phyloP scores from a whole-genome alignment of 208 protist species.

The Crithidia fasciculata region DNA sequence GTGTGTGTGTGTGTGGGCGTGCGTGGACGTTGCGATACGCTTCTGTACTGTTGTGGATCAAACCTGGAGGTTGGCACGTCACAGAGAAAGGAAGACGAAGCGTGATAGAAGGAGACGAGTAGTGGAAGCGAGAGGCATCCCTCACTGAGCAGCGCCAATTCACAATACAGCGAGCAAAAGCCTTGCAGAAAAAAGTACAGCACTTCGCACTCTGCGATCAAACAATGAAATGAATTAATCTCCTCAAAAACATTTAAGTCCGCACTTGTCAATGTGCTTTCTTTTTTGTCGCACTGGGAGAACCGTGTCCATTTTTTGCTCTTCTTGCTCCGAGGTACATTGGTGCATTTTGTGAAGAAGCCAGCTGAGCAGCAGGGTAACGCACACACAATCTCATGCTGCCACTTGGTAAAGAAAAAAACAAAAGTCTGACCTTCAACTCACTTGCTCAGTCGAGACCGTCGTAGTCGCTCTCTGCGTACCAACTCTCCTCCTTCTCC shows the following conservation, averaged over 20 bases:
- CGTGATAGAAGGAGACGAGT: background rate
- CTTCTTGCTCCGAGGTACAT: no score
- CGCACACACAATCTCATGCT: no score
- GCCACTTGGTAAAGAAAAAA: background rate
- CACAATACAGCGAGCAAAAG: background rate
- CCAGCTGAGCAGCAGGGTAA: no score
- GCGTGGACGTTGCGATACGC: background rate
- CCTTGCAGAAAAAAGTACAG: conserved; percentile 11
- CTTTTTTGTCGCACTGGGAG: no score
- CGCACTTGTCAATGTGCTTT: no score
- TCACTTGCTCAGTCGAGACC: conserved; percentile 23
- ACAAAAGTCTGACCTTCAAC: background rate
- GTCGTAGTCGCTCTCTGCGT: conserved; percentile 33
- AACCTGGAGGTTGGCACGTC: background rate
- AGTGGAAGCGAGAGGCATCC: background rate
- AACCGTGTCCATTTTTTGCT: no score
- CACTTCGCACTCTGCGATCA: background rate
- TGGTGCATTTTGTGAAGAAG: no score
- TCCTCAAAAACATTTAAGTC: no score
- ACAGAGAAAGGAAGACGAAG: background rate
- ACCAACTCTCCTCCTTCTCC: conserved; percentile 18
- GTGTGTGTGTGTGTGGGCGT: conserved; percentile 2
- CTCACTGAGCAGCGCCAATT: background rate
- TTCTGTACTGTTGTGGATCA: background rate
- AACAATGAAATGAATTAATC: no score